Evolutionary conservation across 345 rosid species (phyloP), one percentile per base, ranked within the genome.

Genomic region (Eucalyptus cloeziana): DNA sequence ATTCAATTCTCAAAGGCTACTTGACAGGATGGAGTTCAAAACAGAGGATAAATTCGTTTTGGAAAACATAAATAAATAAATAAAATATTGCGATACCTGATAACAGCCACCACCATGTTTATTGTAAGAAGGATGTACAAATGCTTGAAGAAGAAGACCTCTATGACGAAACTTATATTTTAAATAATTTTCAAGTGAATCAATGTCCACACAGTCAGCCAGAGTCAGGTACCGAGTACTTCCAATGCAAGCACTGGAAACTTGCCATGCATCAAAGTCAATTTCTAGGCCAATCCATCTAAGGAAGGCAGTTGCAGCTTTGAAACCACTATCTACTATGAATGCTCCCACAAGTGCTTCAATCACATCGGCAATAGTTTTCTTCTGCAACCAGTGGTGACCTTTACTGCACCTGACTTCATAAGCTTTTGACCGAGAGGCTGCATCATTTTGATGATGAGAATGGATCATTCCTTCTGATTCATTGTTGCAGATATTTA

Each of bases 311-410:
- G 91, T 88, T 88, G 99, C 98, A 54, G 96, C 98, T 92, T 94
- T 95, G 93, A 97, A 97, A 90, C 99, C 99, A 89, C 94, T 92
- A 87, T 97, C 99, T 91, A 96, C 98, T 91, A 97, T 86, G 92
- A 96, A 95, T 86, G 98, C 99, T 89, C 99, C 99, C 40, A 97
- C 94, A 87, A 97, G 98, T 85, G 99, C 97, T 94, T 97, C 99
- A 64, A 96, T 96, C 76, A 95, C 95, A 92, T 97, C 99, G 67
- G 99, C 97, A 92, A 97, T 94, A 89, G 98, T 96, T 93, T 95
- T 96, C 94, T 93, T 96, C 69, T 92, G 93, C 89, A 97, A 93
- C 96, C 96, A 95, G 89, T 93, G 96, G 92, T 97, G 99, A 91
- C 94, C 93, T 93, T 93, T 95, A 92, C 95, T 95, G 91, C 99